Conservation (phyloP, 176 grass and related monocot genomes). For the Chrysopogon serrulatus region DNA sequence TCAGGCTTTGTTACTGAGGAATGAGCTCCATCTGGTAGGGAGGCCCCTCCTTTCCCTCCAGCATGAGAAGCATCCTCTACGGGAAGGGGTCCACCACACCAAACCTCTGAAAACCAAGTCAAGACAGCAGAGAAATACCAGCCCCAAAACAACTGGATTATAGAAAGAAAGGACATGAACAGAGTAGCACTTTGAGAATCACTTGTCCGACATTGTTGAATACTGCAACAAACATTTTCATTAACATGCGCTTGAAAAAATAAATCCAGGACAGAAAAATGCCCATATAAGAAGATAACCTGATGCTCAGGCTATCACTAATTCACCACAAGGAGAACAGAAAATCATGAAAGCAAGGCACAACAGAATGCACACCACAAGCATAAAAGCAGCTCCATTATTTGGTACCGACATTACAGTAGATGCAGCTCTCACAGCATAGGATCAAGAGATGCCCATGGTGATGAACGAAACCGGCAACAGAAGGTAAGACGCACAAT, state of each 20-base stretch:
- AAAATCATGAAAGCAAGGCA: background rate
- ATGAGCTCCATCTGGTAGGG: slow-evolving; percentile 69
- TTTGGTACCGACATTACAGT: slow-evolving; percentile 19
- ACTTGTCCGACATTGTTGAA: background rate
- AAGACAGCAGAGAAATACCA: background rate
- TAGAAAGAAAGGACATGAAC: no score
- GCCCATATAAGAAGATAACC: background rate
- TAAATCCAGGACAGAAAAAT: background rate
- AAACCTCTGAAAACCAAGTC: background rate
- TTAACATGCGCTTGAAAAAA: background rate
- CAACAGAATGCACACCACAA: background rate
- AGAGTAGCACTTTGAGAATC: background rate
- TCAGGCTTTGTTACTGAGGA: slow-evolving; percentile 74
- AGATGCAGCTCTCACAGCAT: background rate
- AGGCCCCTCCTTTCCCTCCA: slow-evolving; percentile 72
- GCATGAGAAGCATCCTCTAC: slow-evolving; percentile 62
- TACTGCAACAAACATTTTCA: background rate
- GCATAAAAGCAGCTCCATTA: slow-evolving; percentile 10
- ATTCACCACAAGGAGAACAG: background rate
- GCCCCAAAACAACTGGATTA: no score
- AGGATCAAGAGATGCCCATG: background rate
- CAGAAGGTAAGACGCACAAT: background rate
- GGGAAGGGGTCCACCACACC: slow-evolving; percentile 46
- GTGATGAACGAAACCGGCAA: background rate
- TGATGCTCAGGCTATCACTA: background rate